Evolutionary conservation across 768 basidiomycete genomes (phyloP), one percentile per base, ranked within the genome.

Genomic region (Auriscalpium vulgare): DNA sequence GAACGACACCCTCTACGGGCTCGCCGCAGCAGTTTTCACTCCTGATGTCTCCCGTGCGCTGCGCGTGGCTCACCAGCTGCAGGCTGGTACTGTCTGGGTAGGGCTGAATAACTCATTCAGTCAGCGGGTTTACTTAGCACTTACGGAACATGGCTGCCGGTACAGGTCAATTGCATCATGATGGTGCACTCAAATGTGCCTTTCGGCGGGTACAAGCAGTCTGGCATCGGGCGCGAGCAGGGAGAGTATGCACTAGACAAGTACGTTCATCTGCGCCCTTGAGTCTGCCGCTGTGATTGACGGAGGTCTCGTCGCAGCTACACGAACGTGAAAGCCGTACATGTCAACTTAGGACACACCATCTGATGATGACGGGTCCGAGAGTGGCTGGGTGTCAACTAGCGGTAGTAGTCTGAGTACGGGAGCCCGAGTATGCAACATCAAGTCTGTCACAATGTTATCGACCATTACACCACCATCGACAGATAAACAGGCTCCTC

Each of bases 1-100:
- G 29, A 99, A 99, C 71, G 86, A 95, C 67, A 87, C 89, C 0
- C 65, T 74, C 50, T 95, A 94, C 69, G 95, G 95, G 56, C 81
- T 97, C 47, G 92, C 91, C 13, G 84, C 88, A 2, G 87, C 88
- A 8, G 83, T 98, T 53, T 97, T 94, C 77, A 84, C 88, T 37
- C 76, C 82, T 65, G 78, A 95, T 70, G 70, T 95, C 73, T 82
- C 79, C 61, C 78, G 86, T 29, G 91, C 89, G 0, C 71, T 95
- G 53, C 72, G 74, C 56, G 82, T 84, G 2, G 88, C 90, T 8
- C 84, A 91, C 67, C 76, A 71, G 56, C 73, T 97, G 57, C 79
- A 88, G 64, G 88, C 91, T 5, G 94, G 94, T 37, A 92, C 90
- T 6, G 81, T 78, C 4, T 93, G 87, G 86, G 75, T 85, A 57